Conservation (phyloP, 768 basidiomycete species). For the Clavaria fumosa region DNA sequence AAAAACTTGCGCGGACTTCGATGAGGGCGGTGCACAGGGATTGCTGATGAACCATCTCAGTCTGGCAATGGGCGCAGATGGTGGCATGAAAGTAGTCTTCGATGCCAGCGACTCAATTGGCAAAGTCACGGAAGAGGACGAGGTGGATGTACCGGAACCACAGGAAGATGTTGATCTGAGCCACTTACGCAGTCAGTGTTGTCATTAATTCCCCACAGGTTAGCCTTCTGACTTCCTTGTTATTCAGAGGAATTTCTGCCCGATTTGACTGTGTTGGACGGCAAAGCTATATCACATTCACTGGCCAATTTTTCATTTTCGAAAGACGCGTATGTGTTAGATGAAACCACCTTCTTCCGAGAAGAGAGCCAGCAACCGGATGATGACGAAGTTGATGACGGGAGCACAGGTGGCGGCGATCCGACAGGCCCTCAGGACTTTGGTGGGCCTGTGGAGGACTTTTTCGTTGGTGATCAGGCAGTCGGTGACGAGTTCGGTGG, state of each 20-base stretch:
- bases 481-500: conserved; percentile 31
- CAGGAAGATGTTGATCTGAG: conserved; percentile 53
- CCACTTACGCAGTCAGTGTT: conserved; percentile 38
- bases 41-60: conserved; percentile 92
- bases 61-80: conserved; percentile 62
- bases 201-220: background rate
- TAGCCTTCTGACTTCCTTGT: conserved; percentile 2
- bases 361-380: conserved; percentile 33
- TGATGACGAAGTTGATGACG: conserved; percentile 27
- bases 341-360: conserved; percentile 46
- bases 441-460: conserved; percentile 32
- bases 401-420: conserved; percentile 3
- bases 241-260: conserved; percentile 56
- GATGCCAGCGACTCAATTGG: conserved; percentile 88
- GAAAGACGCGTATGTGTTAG: conserved; percentile 43
- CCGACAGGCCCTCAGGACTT: conserved; percentile 20
- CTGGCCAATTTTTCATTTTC: conserved; percentile 74
- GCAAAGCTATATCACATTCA: conserved; percentile 67
- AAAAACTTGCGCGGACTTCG: conserved; percentile 97
- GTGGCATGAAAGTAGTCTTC: conserved; percentile 81
- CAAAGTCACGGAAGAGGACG: conserved; percentile 58
- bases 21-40: conserved; percentile 94
- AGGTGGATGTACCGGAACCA: conserved; percentile 58
- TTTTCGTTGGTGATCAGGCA: conserved; percentile 17
- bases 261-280: conserved; percentile 42